Base-by-base conservation (phyloP, 1,139 yeast species). In the Yamadazyma dushanensis region DNA sequence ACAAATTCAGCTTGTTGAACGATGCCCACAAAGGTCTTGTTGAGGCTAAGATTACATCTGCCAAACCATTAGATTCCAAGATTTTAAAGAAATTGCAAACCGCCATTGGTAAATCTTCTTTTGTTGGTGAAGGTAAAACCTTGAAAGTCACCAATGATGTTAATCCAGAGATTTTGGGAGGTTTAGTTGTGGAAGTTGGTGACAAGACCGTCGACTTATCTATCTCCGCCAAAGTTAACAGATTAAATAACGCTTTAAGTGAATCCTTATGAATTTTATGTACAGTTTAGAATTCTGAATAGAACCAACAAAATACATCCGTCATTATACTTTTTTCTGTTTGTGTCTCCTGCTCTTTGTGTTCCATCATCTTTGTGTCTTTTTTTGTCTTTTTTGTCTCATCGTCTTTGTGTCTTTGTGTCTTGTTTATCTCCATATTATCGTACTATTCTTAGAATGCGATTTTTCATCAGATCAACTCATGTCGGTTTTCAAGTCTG, bases 171-270 rank as follows among this genome's bases (percentile, higher is more conserved):
- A 86, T 92, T 58, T 77, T 87, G 61, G 98, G 99, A 59, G 99
- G 98, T 56, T 79, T 92, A 63, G 72, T 94, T 53, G 96, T 92
- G 44, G 96, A 90, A 68, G 90, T 92, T 55, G 97, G 94, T 60
- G 98, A 92, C 74, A 87, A 84, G 67, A 90, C 97, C 46, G 96
- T 89, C 54, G 99, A 92, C 67, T 78, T 92, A 64, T 84, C 95
- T 43, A 80, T 92, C 53, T 75, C 92, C 44, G 68, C 87, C 59
- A 89, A 83, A 77, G 81, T 92, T 60, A 75, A 85, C 62, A 87
- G 79, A 71, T 83, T 90, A 70, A 92, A 94, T 83, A 80, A 85
- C 68, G 80, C 86, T 55, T 81, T 92, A 63, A 74, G 78, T 56
- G 96, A 89, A 70, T 74, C 95, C 21, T 33, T 20, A 33, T 37